Evolutionary conservation across 495 filamentous ascomycete species (phyloP), one percentile per base, ranked within the genome.

Genomic region (Cercophora samala): DNA sequence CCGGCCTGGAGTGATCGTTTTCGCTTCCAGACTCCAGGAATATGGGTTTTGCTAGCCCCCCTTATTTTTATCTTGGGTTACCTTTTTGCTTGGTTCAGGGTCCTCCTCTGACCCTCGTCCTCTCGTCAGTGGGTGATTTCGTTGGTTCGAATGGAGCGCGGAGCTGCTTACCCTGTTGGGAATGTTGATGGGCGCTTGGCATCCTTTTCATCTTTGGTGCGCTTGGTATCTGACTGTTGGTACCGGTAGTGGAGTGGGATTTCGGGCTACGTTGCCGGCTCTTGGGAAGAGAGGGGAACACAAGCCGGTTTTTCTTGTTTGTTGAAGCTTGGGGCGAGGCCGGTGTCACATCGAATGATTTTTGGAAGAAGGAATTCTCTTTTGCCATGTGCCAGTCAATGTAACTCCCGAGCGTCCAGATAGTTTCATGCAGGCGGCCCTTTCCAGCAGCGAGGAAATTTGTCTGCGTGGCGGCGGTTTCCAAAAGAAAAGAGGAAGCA

Each of bases 361-460:
- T 9, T 46, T 46, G 37, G 37, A 46, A 46, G 37, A 46, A 46
- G 37, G 37, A 18, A 46, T 46, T 46, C 37, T 46, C 37, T 46
- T 46, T 46, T 46, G 37, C 37, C 37, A 46, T 46, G 37, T 46
- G 37, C 37, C 37, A 46, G 37, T 25, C 18, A 46, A 25, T 21
- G 24, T 22, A 21, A 60, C 22, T 55, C 59, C 60, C 55, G 55
- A 58, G 25, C 21, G 21, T 53, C 55, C 53, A 66, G 56, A 64
- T 66, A 66, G 66, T 60, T 59, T 58, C 66, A 68, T 70, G 69
- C 69, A 70, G 46, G 66, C 60, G 26, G 46, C 69, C 69, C 63
- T 37, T 70, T 70, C 58, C 55, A 66, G 69, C 19, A 37, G 32
- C 9, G 62, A 23, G 26, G 55, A 21, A 58, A 46, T 61, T 24